Conservation (phyloP, 2,329 filamentous ascomycete genomes). For the Paradendryphiella salina region DNA sequence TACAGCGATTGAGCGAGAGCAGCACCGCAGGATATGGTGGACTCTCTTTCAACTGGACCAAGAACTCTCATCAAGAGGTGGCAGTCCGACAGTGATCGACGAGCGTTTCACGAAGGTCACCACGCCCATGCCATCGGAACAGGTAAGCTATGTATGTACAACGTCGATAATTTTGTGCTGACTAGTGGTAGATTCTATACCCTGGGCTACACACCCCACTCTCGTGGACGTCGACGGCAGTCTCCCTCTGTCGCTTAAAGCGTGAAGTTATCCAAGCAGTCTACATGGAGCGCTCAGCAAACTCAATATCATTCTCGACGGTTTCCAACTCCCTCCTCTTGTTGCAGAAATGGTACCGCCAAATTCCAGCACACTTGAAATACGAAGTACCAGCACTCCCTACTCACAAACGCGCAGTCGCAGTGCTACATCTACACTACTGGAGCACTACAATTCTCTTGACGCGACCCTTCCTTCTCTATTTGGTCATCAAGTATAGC, state of each 20-base stretch:
- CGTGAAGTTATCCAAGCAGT: conserved; percentile 42
- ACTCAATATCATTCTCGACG: conserved; percentile 42
- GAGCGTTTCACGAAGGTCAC: conserved; percentile 39
- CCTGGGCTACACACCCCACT: conserved; percentile 43
- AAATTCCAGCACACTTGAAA: conserved; percentile 41
- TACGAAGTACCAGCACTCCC: conserved; percentile 36
- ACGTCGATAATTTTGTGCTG: not conserved
- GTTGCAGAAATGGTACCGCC: conserved; percentile 41
- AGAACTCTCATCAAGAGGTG: conserved; percentile 43
- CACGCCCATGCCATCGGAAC: conserved; percentile 40
- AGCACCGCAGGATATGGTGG: conserved; percentile 46
- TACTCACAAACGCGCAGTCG: conserved; percentile 43
- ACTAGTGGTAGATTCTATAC: conserved; percentile 31
- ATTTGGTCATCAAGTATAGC: conserved; percentile 36
- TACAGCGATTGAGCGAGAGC: conserved; percentile 37
- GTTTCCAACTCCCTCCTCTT: conserved; percentile 38
- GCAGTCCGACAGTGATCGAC: conserved; percentile 42
- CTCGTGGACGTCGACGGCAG: conserved; percentile 37
- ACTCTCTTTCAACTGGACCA: conserved; percentile 43
- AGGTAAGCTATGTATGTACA: conserved; percentile 21
- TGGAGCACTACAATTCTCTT: conserved; percentile 43
- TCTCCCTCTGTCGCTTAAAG: conserved; percentile 40
- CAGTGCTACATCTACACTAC: conserved; percentile 42
- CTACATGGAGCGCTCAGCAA: conserved; percentile 39
- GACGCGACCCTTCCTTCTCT: conserved; percentile 42